Evolutionary conservation across 2,329 filamentous ascomycete species (phyloP).

Genomic region (Xylaria sp.): DNA sequence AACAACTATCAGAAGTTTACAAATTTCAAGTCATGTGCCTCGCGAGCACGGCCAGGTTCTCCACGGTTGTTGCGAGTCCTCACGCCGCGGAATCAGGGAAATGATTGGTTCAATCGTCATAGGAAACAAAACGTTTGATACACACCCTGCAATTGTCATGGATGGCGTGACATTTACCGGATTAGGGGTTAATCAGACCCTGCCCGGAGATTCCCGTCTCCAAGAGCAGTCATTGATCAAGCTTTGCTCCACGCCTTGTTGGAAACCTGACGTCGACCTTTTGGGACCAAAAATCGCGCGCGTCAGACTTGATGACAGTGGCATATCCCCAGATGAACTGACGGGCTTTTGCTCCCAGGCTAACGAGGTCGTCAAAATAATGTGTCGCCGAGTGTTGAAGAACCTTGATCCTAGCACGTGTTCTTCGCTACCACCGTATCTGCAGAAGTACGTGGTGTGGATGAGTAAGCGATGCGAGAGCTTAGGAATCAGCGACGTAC

Average conservation of each 20-base stretch:
- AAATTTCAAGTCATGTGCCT: constrained; percentile 9
- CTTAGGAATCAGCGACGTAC: background rate
- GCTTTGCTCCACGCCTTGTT: constrained; percentile 18
- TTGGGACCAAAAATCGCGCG: constrained; percentile 1
- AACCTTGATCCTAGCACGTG: constrained; percentile 3
- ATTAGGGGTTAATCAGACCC: constrained; percentile 15
- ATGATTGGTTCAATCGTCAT: constrained; percentile 23
- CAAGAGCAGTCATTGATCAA: constrained; percentile 8
- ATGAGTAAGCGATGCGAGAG: constrained; percentile 19
- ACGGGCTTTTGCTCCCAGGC: constrained; percentile 17
- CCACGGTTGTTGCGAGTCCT: constrained; percentile 17
- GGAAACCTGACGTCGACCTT: constrained; percentile 20
- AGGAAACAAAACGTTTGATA: constrained; percentile 19
- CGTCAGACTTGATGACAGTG: constrained; percentile 2
- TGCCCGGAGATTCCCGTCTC: background rate
- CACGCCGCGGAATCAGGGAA: constrained; percentile 21
- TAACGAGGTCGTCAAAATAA: constrained; percentile 16
- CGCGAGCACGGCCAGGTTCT: constrained; percentile 11
- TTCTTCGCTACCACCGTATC: constrained; percentile 17
- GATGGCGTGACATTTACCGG: constrained; percentile 20
- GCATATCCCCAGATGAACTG: constrained; percentile 9
- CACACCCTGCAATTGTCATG: constrained; percentile 15
- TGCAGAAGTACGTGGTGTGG: constrained; percentile 23
- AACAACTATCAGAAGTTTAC: constrained; percentile 18
- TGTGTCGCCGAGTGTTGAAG: constrained; percentile 17